Evolutionary conservation across 257 asterid species (phyloP), one percentile per base, ranked within the genome.

Genomic region (Rauvolfia tetraphylla): DNA sequence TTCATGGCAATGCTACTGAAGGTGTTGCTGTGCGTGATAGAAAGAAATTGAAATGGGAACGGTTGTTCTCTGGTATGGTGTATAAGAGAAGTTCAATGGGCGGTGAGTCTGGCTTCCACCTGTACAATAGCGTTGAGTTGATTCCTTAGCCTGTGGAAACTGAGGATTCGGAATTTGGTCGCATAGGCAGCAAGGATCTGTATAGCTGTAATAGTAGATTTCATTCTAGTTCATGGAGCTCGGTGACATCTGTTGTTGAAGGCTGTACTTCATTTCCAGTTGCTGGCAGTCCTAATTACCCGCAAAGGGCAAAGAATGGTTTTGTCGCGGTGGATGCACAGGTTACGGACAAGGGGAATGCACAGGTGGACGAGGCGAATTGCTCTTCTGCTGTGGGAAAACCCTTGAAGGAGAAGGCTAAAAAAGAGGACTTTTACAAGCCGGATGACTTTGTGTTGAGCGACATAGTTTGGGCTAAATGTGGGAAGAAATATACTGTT

Each of bases 381-480:
- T 76, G 80, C 3, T 71, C 61, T 81, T 70, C 70, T 22, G 86
- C 82, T 39, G 71, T 39, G 48, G 76, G 71, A 71, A 86, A 86
- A 63, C 36, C 54, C 15, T 73, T 7, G 53, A 85, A 79, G 87
- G 84, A 82, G 84, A 86, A 83, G 75, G 80, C 34, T 57, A 81
- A 59, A 58, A 87, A 83, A 85, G 85, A 86, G 79, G 87, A 87
- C 72, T 89, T 85, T 76, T 95, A 80, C 62, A 79, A 76, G 78
- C 96, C 90, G 4, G 81, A 81, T 53, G 93, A 93, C 70, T 95
- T 95, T 79, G 87, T 76, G 51, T 59, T 20, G 82, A 96, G 90
- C 5, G 99, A 95, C 75, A 76, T 88, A 46, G 97, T 93, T 62
- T 95, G 99, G 99, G 99, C 98, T 5, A 95, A 87, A 75, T 93